These are phyloP conservation scores for Penicillium antarcticum DNA, from an alignment of 495 filamentous ascomycete genomes.

Conservation along the genomic window DNA sequence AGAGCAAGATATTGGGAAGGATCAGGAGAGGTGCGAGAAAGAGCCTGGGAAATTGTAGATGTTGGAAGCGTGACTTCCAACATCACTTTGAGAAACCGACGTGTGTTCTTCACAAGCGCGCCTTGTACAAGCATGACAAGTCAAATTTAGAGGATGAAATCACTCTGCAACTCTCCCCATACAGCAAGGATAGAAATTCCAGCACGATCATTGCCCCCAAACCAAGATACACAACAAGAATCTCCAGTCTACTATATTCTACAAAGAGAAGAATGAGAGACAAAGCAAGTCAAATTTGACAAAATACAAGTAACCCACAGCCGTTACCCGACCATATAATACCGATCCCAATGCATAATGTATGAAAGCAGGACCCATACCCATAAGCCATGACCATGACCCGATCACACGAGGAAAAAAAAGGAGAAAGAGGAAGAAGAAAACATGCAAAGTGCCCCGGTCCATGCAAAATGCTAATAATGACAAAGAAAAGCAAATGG, in stretches of 20 bases:
- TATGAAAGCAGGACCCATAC: neutral
- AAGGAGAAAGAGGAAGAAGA: neutral
- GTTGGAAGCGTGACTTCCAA: too few relatives aligned
- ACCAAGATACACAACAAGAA: neutral
- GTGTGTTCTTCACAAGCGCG: too few relatives aligned
- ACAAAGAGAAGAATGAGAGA: neutral
- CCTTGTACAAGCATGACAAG: too few relatives aligned
- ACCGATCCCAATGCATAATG: slow-evolving; percentile 7
- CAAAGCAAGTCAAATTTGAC: neutral
- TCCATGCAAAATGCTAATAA: slow-evolving; percentile 10
- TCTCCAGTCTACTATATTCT: neutral
- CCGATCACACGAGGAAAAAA: neutral
- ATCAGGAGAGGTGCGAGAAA: too few relatives aligned
- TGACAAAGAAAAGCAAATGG: slow-evolving; percentile 1
- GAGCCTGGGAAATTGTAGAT: too few relatives aligned
- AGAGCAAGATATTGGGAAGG: too few relatives aligned
- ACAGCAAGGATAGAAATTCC: neutral
- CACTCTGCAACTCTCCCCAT: too few relatives aligned
- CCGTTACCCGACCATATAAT: slow-evolving; percentile 1
- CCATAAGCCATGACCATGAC: slow-evolving; percentile 3
- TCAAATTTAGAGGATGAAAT: too few relatives aligned
- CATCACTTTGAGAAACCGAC: too few relatives aligned
- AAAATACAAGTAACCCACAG: neutral
- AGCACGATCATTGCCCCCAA: neutral
- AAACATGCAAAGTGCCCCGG: neutral